Conservation (phyloP, 2,329 filamentous ascomycete genomes). For the Fusarium fujikuroi region DNA sequence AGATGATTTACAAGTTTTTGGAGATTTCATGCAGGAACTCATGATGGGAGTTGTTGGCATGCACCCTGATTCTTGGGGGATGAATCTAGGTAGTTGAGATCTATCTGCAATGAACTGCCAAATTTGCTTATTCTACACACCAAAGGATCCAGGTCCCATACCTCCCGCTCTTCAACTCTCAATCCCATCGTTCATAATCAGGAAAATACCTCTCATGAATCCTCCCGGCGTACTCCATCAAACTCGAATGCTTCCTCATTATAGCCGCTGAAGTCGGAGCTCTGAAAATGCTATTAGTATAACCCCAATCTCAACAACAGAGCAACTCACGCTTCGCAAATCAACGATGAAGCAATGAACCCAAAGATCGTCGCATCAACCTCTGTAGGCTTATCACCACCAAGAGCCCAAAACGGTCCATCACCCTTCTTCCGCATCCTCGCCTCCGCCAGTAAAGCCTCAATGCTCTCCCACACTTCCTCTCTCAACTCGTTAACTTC, state of each 20-base stretch:
- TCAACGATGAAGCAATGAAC: conserved; percentile 63
- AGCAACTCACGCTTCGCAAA: conserved; percentile 63
- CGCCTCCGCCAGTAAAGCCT: conserved; percentile 56
- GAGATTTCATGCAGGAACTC: neutral
- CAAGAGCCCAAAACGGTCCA: conserved; percentile 67
- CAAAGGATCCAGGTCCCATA: neutral
- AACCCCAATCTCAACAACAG: accelerated
- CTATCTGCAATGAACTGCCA: neutral
- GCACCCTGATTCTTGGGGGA: neutral
- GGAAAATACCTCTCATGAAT: conserved; percentile 68
- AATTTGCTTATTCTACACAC: neutral
- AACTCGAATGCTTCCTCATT: conserved; percentile 57
- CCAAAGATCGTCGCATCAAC: conserved; percentile 68
- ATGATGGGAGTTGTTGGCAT: neutral
- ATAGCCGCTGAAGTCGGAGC: conserved; percentile 58
- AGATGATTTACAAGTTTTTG: neutral
- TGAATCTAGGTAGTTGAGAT: neutral
- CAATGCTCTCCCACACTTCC: conserved; percentile 66
- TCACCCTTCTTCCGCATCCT: conserved; percentile 33
- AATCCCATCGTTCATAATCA: conserved; percentile 61
- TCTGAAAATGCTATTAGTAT: conserved; percentile 45
- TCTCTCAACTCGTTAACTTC: conserved; percentile 58
- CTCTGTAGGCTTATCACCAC: conserved; percentile 64
- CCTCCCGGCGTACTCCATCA: conserved; percentile 65
- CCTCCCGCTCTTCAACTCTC: neutral